Evolutionary conservation across 192 early-diverging fungal species (phyloP).

Genomic region (Podila minutissima): DNA sequence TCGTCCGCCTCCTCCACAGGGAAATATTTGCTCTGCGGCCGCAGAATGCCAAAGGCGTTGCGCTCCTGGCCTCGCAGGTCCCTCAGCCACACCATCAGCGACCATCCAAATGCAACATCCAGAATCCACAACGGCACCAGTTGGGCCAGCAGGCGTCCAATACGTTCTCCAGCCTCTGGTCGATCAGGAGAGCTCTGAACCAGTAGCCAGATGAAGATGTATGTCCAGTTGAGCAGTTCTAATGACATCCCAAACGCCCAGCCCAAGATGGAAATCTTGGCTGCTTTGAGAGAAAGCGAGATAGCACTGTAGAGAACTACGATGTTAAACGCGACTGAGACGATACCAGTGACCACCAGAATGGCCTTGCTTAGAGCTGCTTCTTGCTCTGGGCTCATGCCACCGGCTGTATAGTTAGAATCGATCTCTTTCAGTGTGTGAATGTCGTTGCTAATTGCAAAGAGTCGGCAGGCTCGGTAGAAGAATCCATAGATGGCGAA

Average conservation of each 20-base stretch:
- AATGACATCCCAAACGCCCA: background rate
- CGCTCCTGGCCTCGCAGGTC: background rate
- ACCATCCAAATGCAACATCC: background rate
- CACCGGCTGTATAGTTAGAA: background rate
- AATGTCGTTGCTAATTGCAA: background rate
- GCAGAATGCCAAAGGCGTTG: background rate
- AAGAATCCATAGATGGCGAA: conserved; percentile 2
- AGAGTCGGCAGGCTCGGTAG: background rate
- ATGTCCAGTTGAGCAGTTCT: background rate
- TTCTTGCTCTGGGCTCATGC: background rate
- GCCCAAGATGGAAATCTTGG: background rate
- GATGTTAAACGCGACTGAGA: background rate
- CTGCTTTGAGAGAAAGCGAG: background rate
- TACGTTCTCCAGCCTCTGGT: background rate
- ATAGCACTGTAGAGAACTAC: background rate
- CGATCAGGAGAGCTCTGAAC: background rate
- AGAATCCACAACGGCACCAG: background rate
- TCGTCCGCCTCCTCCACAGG: background rate
- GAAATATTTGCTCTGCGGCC: background rate
- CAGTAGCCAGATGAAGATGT: background rate
- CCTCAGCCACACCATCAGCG: background rate
- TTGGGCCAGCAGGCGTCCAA: background rate
- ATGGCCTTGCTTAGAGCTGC: background rate
- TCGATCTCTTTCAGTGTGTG: background rate
- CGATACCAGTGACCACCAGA: background rate